Evolutionary conservation across 768 basidiomycete genomes (phyloP), one percentile per base, ranked within the genome.

Genomic region (Lepiota subincarnata): DNA sequence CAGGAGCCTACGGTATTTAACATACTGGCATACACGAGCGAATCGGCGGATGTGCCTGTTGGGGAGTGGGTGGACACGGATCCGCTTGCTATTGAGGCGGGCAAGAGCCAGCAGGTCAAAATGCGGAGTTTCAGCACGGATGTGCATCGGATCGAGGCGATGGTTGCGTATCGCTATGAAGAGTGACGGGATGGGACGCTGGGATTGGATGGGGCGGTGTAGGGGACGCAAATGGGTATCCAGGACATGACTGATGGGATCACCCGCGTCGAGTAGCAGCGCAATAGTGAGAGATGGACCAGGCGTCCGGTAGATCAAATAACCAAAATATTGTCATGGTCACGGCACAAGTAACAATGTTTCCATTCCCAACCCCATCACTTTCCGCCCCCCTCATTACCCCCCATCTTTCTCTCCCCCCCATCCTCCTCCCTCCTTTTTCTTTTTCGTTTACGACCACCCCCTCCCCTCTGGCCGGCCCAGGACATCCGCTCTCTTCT

Each of bases 1-100:
- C 88, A 96, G 60, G 93, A 98, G 69, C 86, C 90, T 11, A 92
- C 89, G 12, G 92, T 98, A 28, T 99, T 99, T 83, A 98, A 97
- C 64, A 95, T 99, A 56, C 80, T 99, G 39, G 94, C 92, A 8
- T 98, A 98, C 70, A 97, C 96, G 2, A 86, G 84, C 3, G 89
- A 90, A 48, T 93, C 93, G 34, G 90, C 91, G 6, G 90, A 95
- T 58, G 84, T 97, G 7, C 96, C 96, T 26, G 89, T 82, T 6
- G 85, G 89, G 50, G 92, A 96, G 64, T 99, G 97, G 97, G 83
- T 92, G 18, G 96, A 98, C 68, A 94, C 93, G 3, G 91, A 97
- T 68, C 89, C 92, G 7, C 76, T 92, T 48, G 86, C 89, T 12
- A 96, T 97, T 65, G 94, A 97, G 70, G 86, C 92, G 14, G 86